These are phyloP conservation scores for Debaryomyces sp. DNA, from an alignment of 1,139 yeast species.

Conservation along the genomic window DNA sequence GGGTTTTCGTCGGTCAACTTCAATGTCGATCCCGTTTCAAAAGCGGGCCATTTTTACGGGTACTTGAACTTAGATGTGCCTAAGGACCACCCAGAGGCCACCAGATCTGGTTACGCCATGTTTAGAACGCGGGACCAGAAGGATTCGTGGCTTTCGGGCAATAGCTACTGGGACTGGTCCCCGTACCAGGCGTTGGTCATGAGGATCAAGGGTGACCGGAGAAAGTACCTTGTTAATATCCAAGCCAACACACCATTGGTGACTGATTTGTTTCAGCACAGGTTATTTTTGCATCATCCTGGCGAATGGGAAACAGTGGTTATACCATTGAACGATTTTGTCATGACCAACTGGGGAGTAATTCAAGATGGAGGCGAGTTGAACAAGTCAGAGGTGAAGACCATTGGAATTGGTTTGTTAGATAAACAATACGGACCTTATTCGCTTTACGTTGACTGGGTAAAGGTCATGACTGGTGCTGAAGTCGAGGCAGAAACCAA, in stretches of 20 bases:
- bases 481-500: conserved; percentile 45
- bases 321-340: conserved; percentile 76
- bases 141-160: conserved; percentile 51
- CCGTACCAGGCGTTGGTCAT: conserved; percentile 60
- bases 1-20: conserved; percentile 74
- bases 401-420: conserved; percentile 77
- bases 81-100: conserved; percentile 64
- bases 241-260: conserved; percentile 80
- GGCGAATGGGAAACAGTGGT: conserved; percentile 86
- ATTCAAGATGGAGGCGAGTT: conserved; percentile 68
- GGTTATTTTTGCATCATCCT: conserved; percentile 71
- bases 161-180: conserved; percentile 66
- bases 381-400: conserved; percentile 66
- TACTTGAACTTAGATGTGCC: conserved; percentile 76
- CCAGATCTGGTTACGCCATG: conserved; percentile 85
- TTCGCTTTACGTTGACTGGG: conserved; percentile 69
- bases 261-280: conserved; percentile 81
- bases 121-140: conserved; percentile 71
- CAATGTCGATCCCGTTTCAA: conserved; percentile 36
- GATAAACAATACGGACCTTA: conserved; percentile 83
- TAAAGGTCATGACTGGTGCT: conserved; percentile 67
- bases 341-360: conserved; percentile 80
- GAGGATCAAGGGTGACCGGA: conserved; percentile 72
- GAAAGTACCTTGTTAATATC: conserved; percentile 77
- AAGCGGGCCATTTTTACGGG: conserved; percentile 68